Percentiles rank a stretch among this genome's conserved stretches.
These are phyloP conservation scores for Cutaneotrichosporon sp. DNA, from an alignment of 1,284 basidiomycete species.

Conservation along the genomic window DNA sequence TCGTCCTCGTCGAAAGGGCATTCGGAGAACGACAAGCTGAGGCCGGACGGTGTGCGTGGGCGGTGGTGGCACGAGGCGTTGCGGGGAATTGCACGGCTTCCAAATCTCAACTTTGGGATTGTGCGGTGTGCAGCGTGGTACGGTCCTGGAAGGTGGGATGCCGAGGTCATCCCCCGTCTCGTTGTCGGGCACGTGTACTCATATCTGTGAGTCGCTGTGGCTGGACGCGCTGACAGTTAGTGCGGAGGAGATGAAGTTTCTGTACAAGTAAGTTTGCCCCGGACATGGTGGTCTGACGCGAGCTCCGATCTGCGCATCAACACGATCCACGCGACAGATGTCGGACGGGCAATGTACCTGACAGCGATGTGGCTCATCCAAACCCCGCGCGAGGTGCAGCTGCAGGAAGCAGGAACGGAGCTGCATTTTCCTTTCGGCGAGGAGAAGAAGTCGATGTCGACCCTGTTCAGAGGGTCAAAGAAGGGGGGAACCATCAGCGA, in stretches of 20 bases:
- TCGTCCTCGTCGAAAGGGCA: slow-evolving; percentile 51
- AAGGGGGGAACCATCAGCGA: slow-evolving; percentile 23
- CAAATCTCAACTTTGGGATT: slow-evolving; percentile 32
- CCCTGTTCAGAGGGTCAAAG: slow-evolving; percentile 15
- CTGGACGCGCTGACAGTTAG: slow-evolving; percentile 11
- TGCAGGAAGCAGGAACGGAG: slow-evolving; percentile 59
- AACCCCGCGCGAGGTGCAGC: slow-evolving; percentile 19
- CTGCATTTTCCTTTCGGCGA: slow-evolving; percentile 54
- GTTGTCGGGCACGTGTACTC: slow-evolving; percentile 74
- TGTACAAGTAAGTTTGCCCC: slow-evolving; percentile 54
- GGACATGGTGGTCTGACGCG: slow-evolving; percentile 8
- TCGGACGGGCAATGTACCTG: slow-evolving; percentile 69
- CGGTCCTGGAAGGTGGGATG: slow-evolving; percentile 36
- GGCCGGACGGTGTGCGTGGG: slow-evolving; percentile 67
- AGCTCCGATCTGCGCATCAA: slow-evolving; percentile 69
- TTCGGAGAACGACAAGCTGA: slow-evolving; percentile 63
- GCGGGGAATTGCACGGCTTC: slow-evolving; percentile 67
- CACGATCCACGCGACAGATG: slow-evolving; percentile 72
- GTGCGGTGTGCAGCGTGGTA: slow-evolving; percentile 36
- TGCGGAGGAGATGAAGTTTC: slow-evolving; percentile 79
- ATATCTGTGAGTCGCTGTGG: slow-evolving; percentile 51
- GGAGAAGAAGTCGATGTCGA: slow-evolving; percentile 5
- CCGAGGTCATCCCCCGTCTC: slow-evolving; percentile 60
- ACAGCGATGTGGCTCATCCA: slow-evolving; percentile 45
- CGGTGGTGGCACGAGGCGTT: slow-evolving; percentile 87